Evolutionary conservation across 352 stramenopile genomes (phyloP), one percentile per base, ranked within the genome.

Genomic region (Globisporangium iwayamae): DNA sequence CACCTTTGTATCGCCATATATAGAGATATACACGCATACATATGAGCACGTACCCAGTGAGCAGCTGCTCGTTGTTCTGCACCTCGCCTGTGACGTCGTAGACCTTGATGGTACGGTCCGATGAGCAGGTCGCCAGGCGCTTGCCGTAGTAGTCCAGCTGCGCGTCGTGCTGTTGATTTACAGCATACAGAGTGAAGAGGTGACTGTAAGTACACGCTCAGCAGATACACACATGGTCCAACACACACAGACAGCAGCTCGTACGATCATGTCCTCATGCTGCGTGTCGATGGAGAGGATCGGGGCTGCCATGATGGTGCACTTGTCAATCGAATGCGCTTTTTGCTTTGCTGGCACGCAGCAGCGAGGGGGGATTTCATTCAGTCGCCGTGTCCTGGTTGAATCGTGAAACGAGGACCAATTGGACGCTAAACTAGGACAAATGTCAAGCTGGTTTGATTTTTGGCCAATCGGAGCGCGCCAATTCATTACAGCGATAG

Each of bases 141-240:
- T 98, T 99, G 68, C 95, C 96, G 76, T 99, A 99, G 82, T 99
- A 99, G 81, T 99, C 97, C 62, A 99, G 80, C 73, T 99, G 96
- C 56, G 96, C 95, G 74, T 99, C 98, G 76, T 99, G 97, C 75
- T 97, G 67, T 51, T 22, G 10, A 25, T 25, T 22, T 9, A 60
- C 11, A 56, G 32, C 22, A 94, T 65, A 50, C 3, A 58, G 1
- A 50, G 41, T 11, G 18, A 32, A 11, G 4, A n/a, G 36, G 30
- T 14, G 18, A 16, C 2, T 14, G 22, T 48, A 0, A 63, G 30
- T 41, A 58, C 32, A 34, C 39, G 56, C 57, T 32, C 4, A 7
- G 28, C 3, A 60, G 32, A 38, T 4, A 51, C 13, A 60, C 16
- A 61, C 20, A 48, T 7, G 14, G 11, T 3, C 25, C 4, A 11